Evolutionary conservation across 2,329 filamentous ascomycete species (phyloP).

Genomic region (Mycosphaerella sp.): DNA sequence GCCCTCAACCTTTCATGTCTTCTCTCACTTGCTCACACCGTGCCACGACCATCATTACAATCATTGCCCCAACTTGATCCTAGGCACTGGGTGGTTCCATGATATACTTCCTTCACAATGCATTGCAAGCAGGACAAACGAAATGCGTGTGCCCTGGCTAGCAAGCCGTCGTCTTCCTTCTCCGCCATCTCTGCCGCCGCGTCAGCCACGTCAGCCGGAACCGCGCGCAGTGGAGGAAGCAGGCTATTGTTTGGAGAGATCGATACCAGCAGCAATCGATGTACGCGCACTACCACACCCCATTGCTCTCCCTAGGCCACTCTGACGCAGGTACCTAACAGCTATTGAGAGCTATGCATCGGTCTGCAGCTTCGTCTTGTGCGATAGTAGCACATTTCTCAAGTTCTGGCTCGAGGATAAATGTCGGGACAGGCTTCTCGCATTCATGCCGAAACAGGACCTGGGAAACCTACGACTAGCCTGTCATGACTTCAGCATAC

Average conservation of each 20-base stretch:
- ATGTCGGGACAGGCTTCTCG: slow-evolving; percentile 43
- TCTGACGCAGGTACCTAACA: slow-evolving; percentile 28
- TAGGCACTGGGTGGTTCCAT: slow-evolving; percentile 18
- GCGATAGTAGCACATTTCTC: slow-evolving; percentile 45
- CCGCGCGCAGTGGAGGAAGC: slow-evolving; percentile 35
- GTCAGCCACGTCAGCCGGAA: slow-evolving; percentile 33
- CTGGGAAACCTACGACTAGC: slow-evolving; percentile 54
- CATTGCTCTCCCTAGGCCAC: slow-evolving; percentile 3
- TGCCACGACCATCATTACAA: slow-evolving; percentile 13
- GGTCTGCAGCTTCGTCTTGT: slow-evolving; percentile 46
- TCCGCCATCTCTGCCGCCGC: slow-evolving; percentile 31
- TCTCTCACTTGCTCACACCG: slow-evolving; percentile 14
- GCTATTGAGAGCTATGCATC: slow-evolving; percentile 43
- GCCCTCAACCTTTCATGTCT: slow-evolving; percentile 17
- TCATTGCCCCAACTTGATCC: slow-evolving; percentile 17
- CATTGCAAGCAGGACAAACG: slow-evolving; percentile 26
- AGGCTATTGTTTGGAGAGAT: slow-evolving; percentile 47
- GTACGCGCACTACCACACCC: slow-evolving; percentile 25
- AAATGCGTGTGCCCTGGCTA: slow-evolving; percentile 26
- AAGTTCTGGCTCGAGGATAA: slow-evolving; percentile 46
- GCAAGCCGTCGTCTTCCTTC: slow-evolving; percentile 33
- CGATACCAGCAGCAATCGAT: slow-evolving; percentile 39
- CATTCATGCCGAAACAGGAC: slow-evolving; percentile 38
- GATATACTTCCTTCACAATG: slow-evolving; percentile 23
- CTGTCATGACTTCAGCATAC: slow-evolving; percentile 63